Evolutionary conservation across 192 early-diverging fungal species (phyloP).

Genomic region (Umbelopsis vinacea): DNA sequence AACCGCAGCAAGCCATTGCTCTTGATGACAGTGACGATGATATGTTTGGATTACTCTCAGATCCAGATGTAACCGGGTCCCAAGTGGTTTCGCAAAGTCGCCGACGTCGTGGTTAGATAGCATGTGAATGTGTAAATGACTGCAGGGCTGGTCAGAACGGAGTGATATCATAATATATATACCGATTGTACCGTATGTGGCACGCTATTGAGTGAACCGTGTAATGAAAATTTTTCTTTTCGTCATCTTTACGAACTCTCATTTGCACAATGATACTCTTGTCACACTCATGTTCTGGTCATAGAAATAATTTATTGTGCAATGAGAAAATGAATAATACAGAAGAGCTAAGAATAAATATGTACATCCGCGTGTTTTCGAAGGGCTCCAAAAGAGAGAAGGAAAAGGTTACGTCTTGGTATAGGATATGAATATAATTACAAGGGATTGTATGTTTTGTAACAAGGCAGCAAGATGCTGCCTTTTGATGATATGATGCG

Average conservation of each 20-base stretch:
- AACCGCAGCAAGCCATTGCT: not conserved
- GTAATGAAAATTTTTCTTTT: too few relatives aligned
- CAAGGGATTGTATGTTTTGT: slow-evolving; percentile 10
- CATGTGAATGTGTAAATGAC: too few relatives aligned
- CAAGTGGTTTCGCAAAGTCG: slow-evolving; percentile 12
- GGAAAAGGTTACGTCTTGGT: slow-evolving; percentile 20
- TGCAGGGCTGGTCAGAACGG: too few relatives aligned
- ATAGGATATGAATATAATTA: slow-evolving; percentile 21
- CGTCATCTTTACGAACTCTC: too few relatives aligned
- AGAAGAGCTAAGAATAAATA: slow-evolving; percentile 14
- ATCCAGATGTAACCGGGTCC: slow-evolving; percentile 2
- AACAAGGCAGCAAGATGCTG: not conserved
- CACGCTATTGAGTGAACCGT: too few relatives aligned
- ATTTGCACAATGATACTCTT: too few relatives aligned
- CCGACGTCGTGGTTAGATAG: not conserved
- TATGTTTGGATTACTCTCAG: slow-evolving; percentile 14
- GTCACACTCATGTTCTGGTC: not conserved
- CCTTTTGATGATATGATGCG: not conserved
- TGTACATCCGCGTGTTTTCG: slow-evolving; percentile 13
- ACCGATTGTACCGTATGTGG: too few relatives aligned
- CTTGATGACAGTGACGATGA: not conserved
- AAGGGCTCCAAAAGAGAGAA: not conserved
- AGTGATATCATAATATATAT: too few relatives aligned
- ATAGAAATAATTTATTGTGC: slow-evolving; percentile 19
- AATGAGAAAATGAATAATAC: slow-evolving; percentile 9